Evolutionary conservation across 176 grass and related monocot genomes (phyloP), one percentile per base, ranked within the genome.

Genomic region (Ensete ventricosum): DNA sequence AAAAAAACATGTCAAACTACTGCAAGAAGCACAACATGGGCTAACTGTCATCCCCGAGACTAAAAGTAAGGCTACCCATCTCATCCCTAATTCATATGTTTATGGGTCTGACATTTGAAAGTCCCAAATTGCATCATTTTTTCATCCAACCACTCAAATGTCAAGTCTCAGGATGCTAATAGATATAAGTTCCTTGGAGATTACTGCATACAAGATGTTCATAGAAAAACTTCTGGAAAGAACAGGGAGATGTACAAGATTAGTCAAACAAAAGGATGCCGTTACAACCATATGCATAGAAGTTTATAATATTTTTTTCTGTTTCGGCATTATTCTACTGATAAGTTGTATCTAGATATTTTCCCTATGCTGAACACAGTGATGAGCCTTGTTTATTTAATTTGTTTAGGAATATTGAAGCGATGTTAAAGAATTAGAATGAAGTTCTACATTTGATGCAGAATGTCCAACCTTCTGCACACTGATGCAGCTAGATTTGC

Each of bases 401-500:
- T 10, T 20, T 11, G 51, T 11, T 50, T 50, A 20, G 19, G 14
- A 70, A 51, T 1, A 12, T 21, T 60, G 26, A 7, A 26, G 12
- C 21, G 17, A 0, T 51, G 9, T 70, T 52, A 50, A 51, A 69
- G 16, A 69, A 50, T n/a, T 13, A 27, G 10, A 13, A 65, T 24
- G 21, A 13, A 26, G 63, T 26, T 24, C 14, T 43, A 43, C 7
- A 67, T 48, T 43, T n/a, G 50, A 3, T 20, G 29, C 34, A 70
- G 3, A 9, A 70, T 50, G 24, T 50, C 85, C 84, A 64, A 98
- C 95, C 90, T 93, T 76, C 82, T 79, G 78, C 95, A 98, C 62
- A 91, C 87, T 21, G 76, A 93, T 71, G 88, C 84, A 78, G 92
- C 90, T 80, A 98, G 78, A 84, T 98, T 90, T 55, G 94, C 90